A percentile compares a stretch with the other conserved stretches of the same genome.
phyloP scores from a whole-genome alignment of 306 rosid species.

The Glycine tomentella region DNA sequence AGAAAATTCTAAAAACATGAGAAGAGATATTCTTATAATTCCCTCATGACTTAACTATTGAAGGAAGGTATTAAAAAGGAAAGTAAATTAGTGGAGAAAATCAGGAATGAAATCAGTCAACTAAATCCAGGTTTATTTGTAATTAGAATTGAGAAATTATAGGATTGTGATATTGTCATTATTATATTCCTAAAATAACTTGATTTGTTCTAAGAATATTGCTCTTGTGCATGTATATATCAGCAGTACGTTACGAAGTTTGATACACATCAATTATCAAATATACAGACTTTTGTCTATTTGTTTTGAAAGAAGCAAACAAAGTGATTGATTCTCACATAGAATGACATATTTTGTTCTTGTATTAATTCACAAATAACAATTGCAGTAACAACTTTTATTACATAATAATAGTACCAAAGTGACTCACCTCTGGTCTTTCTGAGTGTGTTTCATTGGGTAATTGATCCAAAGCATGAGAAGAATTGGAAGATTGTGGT shows the following conservation, averaged over 20 bases:
- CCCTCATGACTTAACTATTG: neutral
- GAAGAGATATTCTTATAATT: neutral
- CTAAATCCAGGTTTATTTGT: no score
- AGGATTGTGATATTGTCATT: no score
- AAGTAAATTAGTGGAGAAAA: no score
- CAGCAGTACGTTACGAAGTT: no score
- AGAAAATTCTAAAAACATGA: neutral
- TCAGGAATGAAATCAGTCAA: no score
- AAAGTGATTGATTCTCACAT: neutral
- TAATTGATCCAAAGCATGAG: constrained; percentile 40
- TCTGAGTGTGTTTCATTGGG: constrained; percentile 40
- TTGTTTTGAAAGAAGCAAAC: neutral
- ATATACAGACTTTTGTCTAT: no score
- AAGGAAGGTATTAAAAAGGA: neutral
- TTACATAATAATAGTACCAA: constrained; percentile 5
- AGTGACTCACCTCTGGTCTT: constrained; percentile 54
- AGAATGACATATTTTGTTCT: neutral
- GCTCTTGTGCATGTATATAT: no score
- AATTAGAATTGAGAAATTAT: no score
- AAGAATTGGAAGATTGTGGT: constrained; percentile 45
- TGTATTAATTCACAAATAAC: neutral
- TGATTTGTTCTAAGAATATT: no score
- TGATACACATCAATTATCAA: no score
- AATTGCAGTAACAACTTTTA: neutral
- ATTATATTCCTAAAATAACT: no score